phyloP scores from a whole-genome alignment of 805 yeast genomes.

The Ogataea siamensis region DNA sequence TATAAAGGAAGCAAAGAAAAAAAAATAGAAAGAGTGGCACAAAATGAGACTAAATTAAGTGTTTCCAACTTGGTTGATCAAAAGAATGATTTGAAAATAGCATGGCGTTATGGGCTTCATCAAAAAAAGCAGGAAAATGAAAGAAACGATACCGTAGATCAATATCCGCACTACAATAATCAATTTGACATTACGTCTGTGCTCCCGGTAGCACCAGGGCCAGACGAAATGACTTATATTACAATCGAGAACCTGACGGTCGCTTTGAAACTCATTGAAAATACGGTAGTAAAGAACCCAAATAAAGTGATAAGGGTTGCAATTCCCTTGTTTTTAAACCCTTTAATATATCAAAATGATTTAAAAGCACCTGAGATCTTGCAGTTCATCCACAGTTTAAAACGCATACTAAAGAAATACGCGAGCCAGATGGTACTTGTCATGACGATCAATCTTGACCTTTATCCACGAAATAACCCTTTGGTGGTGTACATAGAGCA shows the following conservation, averaged over 20 bases:
- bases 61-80: slow-evolving; percentile 61
- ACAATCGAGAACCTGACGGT: slow-evolving; percentile 33
- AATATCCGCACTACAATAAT: slow-evolving; percentile 53
- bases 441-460: slow-evolving; percentile 61
- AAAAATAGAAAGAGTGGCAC: slow-evolving; percentile 55
- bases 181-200: slow-evolving; percentile 78
- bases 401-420: slow-evolving; percentile 49
- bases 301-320: slow-evolving; percentile 59
- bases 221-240: slow-evolving; percentile 59
- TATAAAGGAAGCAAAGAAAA: slow-evolving; percentile 70
- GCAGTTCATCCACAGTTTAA: slow-evolving; percentile 60
- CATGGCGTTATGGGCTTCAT: slow-evolving; percentile 84
- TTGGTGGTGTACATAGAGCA: slow-evolving; percentile 54
- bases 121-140: slow-evolving; percentile 35
- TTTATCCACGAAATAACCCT: slow-evolving; percentile 55
- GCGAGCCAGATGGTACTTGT: slow-evolving; percentile 41
- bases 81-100: slow-evolving; percentile 11
- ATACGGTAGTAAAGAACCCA: slow-evolving; percentile 39
- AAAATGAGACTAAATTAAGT: slow-evolving; percentile 60
- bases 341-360: slow-evolving; percentile 62
- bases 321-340: slow-evolving; percentile 77
- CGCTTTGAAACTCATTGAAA: slow-evolving; percentile 42
- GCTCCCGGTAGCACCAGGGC: slow-evolving; percentile 62
- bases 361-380: slow-evolving; percentile 44
- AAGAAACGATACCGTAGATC: slow-evolving; percentile 30